These are phyloP conservation scores for Brassica nigra DNA, from an alignment of 345 rosid genomes.

Conservation along the genomic window DNA sequence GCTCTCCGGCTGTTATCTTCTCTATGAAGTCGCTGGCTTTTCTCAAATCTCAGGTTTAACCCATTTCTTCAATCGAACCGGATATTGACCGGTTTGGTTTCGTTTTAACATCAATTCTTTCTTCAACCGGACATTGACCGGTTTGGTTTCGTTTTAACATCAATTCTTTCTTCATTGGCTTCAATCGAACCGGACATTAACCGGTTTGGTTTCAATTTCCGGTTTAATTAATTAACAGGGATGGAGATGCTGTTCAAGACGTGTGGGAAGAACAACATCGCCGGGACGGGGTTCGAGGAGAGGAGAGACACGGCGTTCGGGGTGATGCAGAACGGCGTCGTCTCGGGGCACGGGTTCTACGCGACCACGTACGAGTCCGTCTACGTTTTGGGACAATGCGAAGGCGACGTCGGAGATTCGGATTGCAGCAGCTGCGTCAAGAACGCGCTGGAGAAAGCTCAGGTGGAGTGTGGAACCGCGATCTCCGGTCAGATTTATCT, in stretches of 20 bases:
- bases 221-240: constrained; percentile 38
- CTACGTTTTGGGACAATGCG: constrained; percentile 84
- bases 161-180: too few relatives aligned
- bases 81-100: neutral
- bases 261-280: constrained; percentile 66
- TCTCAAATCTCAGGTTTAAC: constrained; percentile 59
- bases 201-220: constrained; percentile 13
- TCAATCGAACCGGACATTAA: too few relatives aligned
- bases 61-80: neutral
- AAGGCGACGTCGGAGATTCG: constrained; percentile 93
- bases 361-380: constrained; percentile 71
- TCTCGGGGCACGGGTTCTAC: constrained; percentile 69
- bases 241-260: constrained; percentile 86
- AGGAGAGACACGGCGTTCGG: constrained; percentile 81
- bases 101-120: neutral
- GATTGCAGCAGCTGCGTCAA: constrained; percentile 85
- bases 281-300: constrained; percentile 84
- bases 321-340: constrained; percentile 69
- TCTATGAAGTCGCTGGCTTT: constrained; percentile 84
- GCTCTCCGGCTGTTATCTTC: constrained; percentile 82
- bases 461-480: constrained; percentile 91
- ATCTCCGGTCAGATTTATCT: constrained; percentile 87
- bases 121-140: neutral
- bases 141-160: too few relatives aligned
- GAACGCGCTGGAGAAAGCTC: constrained; percentile 78